phyloP scores from a whole-genome alignment of 306 rosid species.

The Comarum palustre region DNA sequence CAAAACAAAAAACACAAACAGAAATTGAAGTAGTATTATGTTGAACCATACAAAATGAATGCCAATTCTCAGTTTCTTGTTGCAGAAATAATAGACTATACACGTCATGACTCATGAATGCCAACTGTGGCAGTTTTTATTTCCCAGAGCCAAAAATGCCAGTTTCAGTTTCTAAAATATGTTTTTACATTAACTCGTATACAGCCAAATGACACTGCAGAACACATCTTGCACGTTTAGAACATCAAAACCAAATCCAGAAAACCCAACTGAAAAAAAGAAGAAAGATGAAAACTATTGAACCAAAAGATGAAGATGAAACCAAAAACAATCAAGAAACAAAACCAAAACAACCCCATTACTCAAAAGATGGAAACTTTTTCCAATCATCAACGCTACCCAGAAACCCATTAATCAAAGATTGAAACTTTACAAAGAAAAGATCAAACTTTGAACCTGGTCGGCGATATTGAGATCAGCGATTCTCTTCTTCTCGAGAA shows the following conservation, averaged over 20 bases:
- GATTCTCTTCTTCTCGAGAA: constrained; percentile 64
- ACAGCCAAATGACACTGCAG: not conserved
- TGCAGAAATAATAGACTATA: not conserved
- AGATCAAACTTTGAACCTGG: constrained; percentile 48
- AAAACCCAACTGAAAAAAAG: not conserved
- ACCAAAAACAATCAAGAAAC: not conserved
- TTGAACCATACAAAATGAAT: not conserved
- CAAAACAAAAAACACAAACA: not conserved
- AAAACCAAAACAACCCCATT: not conserved
- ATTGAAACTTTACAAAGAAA: not conserved
- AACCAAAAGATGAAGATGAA: not conserved
- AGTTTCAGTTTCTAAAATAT: not conserved
- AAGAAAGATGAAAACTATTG: not conserved
- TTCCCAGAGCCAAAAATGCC: not conserved
- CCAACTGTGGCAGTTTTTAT: not conserved
- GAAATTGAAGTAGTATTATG: not conserved
- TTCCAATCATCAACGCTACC: not conserved
- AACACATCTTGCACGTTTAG: not conserved
- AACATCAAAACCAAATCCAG: not conserved
- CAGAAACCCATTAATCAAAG: not conserved
- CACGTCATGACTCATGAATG: not conserved
- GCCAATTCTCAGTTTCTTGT: not conserved
- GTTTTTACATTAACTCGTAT: not conserved
- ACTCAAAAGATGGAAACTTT: not conserved
- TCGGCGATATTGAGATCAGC: constrained; percentile 53